Base-by-base conservation (phyloP, 805 yeast species). In the Saccharomycopsis babjevae region DNA sequence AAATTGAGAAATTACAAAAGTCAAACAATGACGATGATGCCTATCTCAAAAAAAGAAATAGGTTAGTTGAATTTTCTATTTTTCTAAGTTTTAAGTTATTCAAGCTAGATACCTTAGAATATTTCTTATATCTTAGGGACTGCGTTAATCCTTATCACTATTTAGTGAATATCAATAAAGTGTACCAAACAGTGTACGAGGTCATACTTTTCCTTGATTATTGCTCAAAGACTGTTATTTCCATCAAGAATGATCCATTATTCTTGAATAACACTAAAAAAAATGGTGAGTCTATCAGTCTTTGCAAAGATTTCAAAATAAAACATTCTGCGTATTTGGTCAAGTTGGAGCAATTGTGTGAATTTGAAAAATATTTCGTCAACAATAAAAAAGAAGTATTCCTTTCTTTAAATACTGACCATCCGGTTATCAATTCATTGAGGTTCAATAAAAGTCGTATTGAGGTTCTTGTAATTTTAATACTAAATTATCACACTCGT, bases 71-170 rank as follows among this genome's bases (percentile, higher is more conserved):
- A 32, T 63, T 63, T 50, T 52, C 65, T 11, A 57, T 60, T 11
- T 64, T 62, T 43, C 50, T 64, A 16, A 58, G 62, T 13, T 62
- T 64, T 46, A 64, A 64, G 30, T 42, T 64, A 15, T 59, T 64
- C 50, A 64, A 64, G 40, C 57, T 58, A 36, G 65, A 64, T 25
- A 39, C 60, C 3, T 40, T 64, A 30, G 66, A 64, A 40, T 64
- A 58, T 54, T 64, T 64, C 39, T 50, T 64, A 13, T 60, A 62
- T 36, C 54, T 64, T 13, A 39, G 66, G 16, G 61, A 61, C 36
- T 36, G 32, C 4, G 59, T 61, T 15, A 39, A 58, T 15, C 15
- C 32, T 5, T 38, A 55, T 18, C 52, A 58, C 20, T 59, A 56
- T 20, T 15, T 63, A 4, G n/a, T 64, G n/a, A 62, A 62, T 54